Base-by-base conservation (phyloP, 1,284 basidiomycete species). In the Melampsora larici-populina region DNA sequence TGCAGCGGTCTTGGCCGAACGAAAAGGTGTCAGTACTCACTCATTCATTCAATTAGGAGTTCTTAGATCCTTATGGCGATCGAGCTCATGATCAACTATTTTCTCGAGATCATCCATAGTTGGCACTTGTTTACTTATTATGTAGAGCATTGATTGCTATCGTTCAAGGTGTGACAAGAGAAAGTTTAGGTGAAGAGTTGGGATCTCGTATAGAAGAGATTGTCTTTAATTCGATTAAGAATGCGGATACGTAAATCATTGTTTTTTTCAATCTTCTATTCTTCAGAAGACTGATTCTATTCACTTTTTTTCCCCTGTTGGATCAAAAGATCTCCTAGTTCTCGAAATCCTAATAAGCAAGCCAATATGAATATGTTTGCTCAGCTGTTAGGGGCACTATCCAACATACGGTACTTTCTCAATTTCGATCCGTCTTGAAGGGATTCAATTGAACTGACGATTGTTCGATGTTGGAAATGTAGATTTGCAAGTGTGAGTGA, bases 51-150 rank as follows among this genome's bases (percentile, higher is more conserved):
- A 29, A 33, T 70, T 18, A 55, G 31, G 31, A 67, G 7, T 18
- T 21, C 24, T 76, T n/a, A n/a, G 24, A 36, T 48, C 49, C 29
- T 51, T 51, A 17, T 36, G 33, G 24, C 60, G 9, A 21, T 68
- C 17, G 3, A 21, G 9, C 26, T 62, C 46, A 29, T 18, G n/a
- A 26, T 43, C 63, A 65, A 33, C 62, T 62, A 71, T 69, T 40
- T 55, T 73, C n/a, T 65, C 62, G 40, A 21, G 33, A 18, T 55
- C 15, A 43, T 18, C 29, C 15, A 29, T 69, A 85, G 68, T 87
- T 94, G 2, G 90, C 92, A 3, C 89, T 91, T 0, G 90, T 91
- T 51, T 95, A 94, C 83, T 89, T 96, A 81, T 90, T 93, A 88
- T 94, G 92, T 82, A 88, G 93, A 67, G 90, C 92, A 0, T 86